A percentile compares a stretch with the other conserved stretches of the same genome.
These are phyloP conservation scores for Vicia villosa DNA, from an alignment of 306 rosid genomes.

Conservation along the genomic window DNA sequence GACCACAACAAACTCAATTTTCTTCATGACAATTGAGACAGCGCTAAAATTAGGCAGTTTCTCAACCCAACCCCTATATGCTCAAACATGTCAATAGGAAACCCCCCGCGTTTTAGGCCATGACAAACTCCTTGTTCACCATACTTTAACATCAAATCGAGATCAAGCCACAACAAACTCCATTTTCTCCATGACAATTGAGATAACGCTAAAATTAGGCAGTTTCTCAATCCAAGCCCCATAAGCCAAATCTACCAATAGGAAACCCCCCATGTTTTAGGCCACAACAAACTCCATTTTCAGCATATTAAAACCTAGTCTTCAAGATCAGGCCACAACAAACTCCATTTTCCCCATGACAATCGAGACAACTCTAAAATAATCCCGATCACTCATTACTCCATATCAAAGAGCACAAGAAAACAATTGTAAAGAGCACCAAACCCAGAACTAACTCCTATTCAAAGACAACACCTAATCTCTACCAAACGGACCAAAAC, in stretches of 20 bases:
- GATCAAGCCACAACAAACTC: constrained; percentile 14
- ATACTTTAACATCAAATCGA: constrained; percentile 16
- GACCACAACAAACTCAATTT: constrained; percentile 19
- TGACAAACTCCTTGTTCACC: not conserved
- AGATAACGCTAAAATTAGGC: not conserved
- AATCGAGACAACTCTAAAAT: not conserved
- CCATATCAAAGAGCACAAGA: not conserved
- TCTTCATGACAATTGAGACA: not conserved
- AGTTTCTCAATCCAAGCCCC: no score
- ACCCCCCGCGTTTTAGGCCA: no score
- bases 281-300: no score
- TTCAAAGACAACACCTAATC: constrained; percentile 3
- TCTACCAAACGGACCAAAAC: not conserved
- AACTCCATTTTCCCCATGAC: constrained; percentile 8
- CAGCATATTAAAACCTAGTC: constrained; percentile 12
- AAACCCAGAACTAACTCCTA: not conserved
- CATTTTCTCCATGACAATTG: not conserved
- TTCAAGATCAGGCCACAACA: not conserved
- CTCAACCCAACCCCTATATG: no score
- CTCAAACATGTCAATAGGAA: no score
- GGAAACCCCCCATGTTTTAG: no score
- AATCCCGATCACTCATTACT: not conserved
- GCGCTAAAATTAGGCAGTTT: not conserved
- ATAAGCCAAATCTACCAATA: no score
- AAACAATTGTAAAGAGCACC: not conserved